Evolutionary conservation across 2,329 filamentous ascomycete genomes (phyloP).

Genomic region (Whalleya microplaca): DNA sequence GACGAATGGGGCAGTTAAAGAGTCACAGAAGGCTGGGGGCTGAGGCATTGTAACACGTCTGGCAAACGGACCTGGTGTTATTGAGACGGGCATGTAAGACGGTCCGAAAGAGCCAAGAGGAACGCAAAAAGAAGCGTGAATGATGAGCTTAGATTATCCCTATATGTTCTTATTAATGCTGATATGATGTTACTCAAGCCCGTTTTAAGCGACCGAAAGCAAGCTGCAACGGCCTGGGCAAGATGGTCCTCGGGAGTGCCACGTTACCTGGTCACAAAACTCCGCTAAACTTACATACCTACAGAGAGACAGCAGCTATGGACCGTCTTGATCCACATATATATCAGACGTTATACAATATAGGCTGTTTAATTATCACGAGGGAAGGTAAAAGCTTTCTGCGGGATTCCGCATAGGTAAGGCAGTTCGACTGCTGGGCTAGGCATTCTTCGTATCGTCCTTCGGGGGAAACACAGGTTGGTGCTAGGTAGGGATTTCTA

Average conservation of each 20-base stretch:
- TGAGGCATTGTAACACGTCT: background rate
- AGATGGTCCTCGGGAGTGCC: conserved; percentile 1
- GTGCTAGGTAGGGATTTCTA: background rate
- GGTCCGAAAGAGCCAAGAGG: background rate
- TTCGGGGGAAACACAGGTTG: background rate
- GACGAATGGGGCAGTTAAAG: conserved; percentile 13
- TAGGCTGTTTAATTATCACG: background rate
- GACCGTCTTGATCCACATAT: background rate
- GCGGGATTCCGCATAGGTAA: background rate
- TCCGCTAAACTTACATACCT: background rate
- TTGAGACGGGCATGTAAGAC: background rate
- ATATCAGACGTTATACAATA: background rate
- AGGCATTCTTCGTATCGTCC: background rate
- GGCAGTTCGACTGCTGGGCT: background rate
- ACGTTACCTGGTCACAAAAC: conserved; percentile 13
- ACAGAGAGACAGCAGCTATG: background rate
- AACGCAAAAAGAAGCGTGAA: background rate
- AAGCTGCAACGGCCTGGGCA: background rate
- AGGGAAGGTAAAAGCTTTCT: background rate
- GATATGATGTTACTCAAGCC: conserved; percentile 7
- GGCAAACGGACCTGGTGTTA: background rate
- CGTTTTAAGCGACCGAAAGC: background rate
- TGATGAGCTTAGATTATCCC: background rate
- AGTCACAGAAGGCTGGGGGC: background rate
- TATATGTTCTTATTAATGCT: conserved; percentile 9